Conservation (phyloP, 2,329 filamentous ascomycete species). For the Hypoxylon sp. region DNA sequence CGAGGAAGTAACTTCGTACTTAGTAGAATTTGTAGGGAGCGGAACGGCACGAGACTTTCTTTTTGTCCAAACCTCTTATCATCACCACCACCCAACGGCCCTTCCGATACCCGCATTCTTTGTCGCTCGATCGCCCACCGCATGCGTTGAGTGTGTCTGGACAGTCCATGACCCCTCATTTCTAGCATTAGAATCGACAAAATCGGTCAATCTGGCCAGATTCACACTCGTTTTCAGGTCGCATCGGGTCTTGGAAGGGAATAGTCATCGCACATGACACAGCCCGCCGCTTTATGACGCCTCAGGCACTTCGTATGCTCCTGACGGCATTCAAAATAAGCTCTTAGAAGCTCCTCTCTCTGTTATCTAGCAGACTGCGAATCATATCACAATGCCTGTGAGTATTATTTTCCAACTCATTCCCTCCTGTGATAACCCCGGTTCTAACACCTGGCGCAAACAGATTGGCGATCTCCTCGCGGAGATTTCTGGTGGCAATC, state of each 20-base stretch:
- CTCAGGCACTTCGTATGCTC: conserved; percentile 43
- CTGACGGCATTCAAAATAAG: conserved; percentile 45
- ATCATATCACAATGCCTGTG: conserved; percentile 56
- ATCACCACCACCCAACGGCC: conserved; percentile 28
- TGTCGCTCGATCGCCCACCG: conserved; percentile 32
- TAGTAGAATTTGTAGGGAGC: conserved; percentile 28
- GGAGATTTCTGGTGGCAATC: conserved; percentile 70
- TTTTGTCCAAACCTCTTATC: conserved; percentile 40
- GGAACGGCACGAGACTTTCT: conserved; percentile 49
- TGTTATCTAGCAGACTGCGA: conserved; percentile 34
- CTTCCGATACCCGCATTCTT: conserved; percentile 32
- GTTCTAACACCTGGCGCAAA: conserved; percentile 40
- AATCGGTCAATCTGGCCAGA: conserved; percentile 36
- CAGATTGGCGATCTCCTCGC: conserved; percentile 71
- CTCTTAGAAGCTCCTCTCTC: conserved; percentile 28
- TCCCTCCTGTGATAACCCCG: conserved; percentile 12
- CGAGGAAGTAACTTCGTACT: conserved; percentile 34
- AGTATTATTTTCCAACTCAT: conserved; percentile 43
- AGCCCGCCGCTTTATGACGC: conserved; percentile 50
- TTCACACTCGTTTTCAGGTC: conserved; percentile 42
- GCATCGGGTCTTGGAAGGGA: conserved; percentile 33
- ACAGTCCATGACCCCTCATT: conserved; percentile 7
- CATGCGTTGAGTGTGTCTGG: conserved; percentile 27
- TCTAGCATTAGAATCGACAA: background rate
- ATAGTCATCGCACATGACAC: conserved; percentile 45